phyloP scores from a whole-genome alignment of 164 flowering plant genomes.

The Vitis vinifera region ASM3070453v1 NC_081811.1:29550001-29550500 shows the following conservation, averaged over 20 bases:
- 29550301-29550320: slow-evolving; percentile 50
- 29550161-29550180: slow-evolving; percentile 83
- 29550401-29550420: not conserved
- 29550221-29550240: slow-evolving; percentile 96
- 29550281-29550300: slow-evolving; percentile 93
- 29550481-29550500: slow-evolving; percentile 79
- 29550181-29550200: slow-evolving; percentile 58
- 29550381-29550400: not conserved
- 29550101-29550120: too few relatives aligned
- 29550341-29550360: not conserved
- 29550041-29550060: slow-evolving; percentile 46
- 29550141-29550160: slow-evolving; percentile 40
- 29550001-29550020: slow-evolving; percentile 40
- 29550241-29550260: slow-evolving; percentile 74
- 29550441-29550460: slow-evolving; percentile 41
- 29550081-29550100: not conserved
- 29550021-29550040: slow-evolving; percentile 44
- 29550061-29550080: slow-evolving; percentile 21
- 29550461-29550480: slow-evolving; percentile 92
- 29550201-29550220: slow-evolving; percentile 66
- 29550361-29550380: not conserved
- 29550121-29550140: too few relatives aligned
- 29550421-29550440: not conserved
- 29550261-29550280: slow-evolving; percentile 99
- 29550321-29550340: not conserved